phyloP scores from a whole-genome alignment of 2,329 filamentous ascomycete species.

The Stachybotrys elegans region DNA sequence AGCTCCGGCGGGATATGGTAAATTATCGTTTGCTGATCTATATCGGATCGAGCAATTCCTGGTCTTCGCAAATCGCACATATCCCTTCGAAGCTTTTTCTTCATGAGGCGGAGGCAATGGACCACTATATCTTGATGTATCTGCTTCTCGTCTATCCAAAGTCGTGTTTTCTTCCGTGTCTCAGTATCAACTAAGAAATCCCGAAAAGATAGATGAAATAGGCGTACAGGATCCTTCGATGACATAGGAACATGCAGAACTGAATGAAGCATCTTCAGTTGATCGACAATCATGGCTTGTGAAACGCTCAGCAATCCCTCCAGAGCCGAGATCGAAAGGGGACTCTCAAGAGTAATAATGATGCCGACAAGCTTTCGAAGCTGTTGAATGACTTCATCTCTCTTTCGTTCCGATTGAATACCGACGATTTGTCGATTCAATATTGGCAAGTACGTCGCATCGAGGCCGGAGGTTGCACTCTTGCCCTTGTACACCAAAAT shows the following conservation, averaged over 20 bases:
- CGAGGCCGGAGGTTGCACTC: background rate
- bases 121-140: constrained; percentile 1
- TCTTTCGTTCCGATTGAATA: background rate
- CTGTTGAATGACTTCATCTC: constrained; percentile 10
- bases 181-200: constrained; percentile 21
- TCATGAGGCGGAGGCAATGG: constrained; percentile 4
- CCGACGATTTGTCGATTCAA: constrained; percentile 1
- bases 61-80: constrained; percentile 9
- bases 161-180: constrained; percentile 9
- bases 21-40: background rate
- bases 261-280: constrained; percentile 25
- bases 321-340: constrained; percentile 22
- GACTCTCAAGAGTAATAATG: constrained; percentile 21
- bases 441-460: background rate
- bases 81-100: constrained; percentile 20
- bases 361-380: constrained; percentile 23
- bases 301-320: constrained; percentile 17
- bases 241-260: constrained; percentile 24
- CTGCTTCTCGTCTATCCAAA: constrained; percentile 10
- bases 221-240: constrained; percentile 14
- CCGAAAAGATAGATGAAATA: constrained; percentile 32
- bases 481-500: constrained; percentile 12
- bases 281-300: constrained; percentile 10
- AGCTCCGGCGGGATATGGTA: constrained; percentile 15
- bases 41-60: constrained; percentile 1